A percentile compares a stretch with the other conserved stretches of the same genome.
These are phyloP conservation scores for Ogataea methylovora DNA, from an alignment of 805 yeast genomes.

Conservation along the genomic window DNA sequence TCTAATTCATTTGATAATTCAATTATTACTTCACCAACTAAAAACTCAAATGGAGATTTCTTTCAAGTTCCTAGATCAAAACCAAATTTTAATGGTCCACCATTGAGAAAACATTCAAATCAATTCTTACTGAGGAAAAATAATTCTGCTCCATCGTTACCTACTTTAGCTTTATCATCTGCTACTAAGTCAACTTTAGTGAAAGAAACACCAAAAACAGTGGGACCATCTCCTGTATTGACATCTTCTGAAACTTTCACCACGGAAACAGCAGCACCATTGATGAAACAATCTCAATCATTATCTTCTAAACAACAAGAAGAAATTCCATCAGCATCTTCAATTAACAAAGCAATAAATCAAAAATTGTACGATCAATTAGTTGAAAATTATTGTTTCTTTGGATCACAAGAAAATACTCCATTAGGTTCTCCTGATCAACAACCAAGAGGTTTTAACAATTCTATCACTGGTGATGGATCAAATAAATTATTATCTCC, in stretches of 20 bases:
- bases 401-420: constrained; percentile 13
- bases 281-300: too few species aligned
- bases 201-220: too few species aligned
- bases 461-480: too few species aligned
- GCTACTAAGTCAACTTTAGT: too few species aligned
- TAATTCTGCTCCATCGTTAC: constrained; percentile 22
- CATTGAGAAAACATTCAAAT: constrained; percentile 15
- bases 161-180: constrained; percentile 4
- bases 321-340: background rate
- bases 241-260: background rate
- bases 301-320: background rate
- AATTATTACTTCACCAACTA: background rate
- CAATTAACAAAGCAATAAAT: constrained; percentile 1
- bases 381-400: constrained; percentile 23
- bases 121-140: constrained; percentile 20
- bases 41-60: background rate
- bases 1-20: background rate
- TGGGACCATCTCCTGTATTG: background rate
- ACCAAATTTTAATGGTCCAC: background rate
- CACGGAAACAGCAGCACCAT: too few species aligned
- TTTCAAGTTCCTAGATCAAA: background rate
- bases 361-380: constrained; percentile 4
- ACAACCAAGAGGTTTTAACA: too few species aligned
- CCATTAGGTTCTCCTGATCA: constrained; percentile 3
- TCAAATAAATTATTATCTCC: too few species aligned